A percentile compares a stretch with the other conserved stretches of the same genome.
phyloP scores from a whole-genome alignment of 2,329 filamentous ascomycete species.

The Penicillium sp. region DNA sequence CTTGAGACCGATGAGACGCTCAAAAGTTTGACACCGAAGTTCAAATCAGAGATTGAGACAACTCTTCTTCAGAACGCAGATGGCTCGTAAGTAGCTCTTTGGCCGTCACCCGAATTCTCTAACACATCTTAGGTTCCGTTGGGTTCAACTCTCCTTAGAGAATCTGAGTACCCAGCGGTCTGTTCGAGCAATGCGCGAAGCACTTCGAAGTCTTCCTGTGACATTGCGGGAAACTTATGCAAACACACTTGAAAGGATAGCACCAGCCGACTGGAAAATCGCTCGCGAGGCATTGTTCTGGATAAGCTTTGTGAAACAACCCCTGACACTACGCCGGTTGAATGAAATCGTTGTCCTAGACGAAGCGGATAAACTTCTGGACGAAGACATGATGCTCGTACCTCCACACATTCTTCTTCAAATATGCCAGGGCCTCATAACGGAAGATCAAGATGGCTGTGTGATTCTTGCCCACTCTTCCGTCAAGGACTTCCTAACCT shows the following conservation, averaged over 20 bases:
- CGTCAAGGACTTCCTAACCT: conserved; percentile 20
- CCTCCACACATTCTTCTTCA: conserved; percentile 18
- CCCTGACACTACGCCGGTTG: conserved; percentile 11
- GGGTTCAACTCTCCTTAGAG: conserved; percentile 24
- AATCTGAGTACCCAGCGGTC: conserved; percentile 19
- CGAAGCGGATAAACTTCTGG: conserved; percentile 8
- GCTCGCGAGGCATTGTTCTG: conserved; percentile 21
- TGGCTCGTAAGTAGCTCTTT: conserved; percentile 19
- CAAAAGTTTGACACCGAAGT: conserved; percentile 5
- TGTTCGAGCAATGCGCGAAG: conserved; percentile 17
- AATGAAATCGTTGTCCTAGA: conserved; percentile 19
- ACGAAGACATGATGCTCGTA: conserved; percentile 24
- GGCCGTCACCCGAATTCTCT: not conserved
- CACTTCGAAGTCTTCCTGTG: conserved; percentile 14
- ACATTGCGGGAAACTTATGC: conserved; percentile 21
- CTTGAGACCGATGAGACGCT: conserved; percentile 11
- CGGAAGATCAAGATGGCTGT: conserved; percentile 9
- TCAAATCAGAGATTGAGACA: conserved; percentile 15
- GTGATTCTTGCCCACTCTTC: conserved; percentile 20
- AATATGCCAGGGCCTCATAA: conserved; percentile 22
- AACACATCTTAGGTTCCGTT: conserved; percentile 19
- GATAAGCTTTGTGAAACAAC: conserved; percentile 15
- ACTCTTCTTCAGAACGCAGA: conserved; percentile 13
- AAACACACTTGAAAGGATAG: conserved; percentile 16
- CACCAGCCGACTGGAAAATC: conserved; percentile 11